Percentiles rank a stretch among this genome's conserved stretches.
Conservation (phyloP, 257 asterid species). For the Thymus mandschuricus region DNA sequence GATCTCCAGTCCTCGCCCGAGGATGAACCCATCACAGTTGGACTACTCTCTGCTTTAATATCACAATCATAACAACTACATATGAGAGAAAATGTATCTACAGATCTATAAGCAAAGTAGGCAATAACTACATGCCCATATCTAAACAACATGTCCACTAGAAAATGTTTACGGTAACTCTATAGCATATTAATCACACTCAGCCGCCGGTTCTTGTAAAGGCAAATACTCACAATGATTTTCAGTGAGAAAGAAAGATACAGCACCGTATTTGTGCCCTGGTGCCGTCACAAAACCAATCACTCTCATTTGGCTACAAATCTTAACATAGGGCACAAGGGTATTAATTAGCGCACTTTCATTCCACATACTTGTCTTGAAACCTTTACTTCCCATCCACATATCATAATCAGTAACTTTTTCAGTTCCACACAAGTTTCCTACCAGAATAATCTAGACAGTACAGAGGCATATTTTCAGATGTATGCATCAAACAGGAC, state of each 20-base stretch:
- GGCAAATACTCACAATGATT: not conserved
- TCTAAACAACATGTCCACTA: not conserved
- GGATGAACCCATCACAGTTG: conserved; percentile 66
- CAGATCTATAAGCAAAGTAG: not conserved
- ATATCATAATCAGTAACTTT: not conserved
- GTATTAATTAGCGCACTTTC: not conserved
- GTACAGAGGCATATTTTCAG: not conserved
- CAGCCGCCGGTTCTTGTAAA: not conserved
- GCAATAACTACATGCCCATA: not conserved
- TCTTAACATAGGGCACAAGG: conserved; percentile 3
- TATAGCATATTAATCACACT: not conserved
- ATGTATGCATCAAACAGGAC: not conserved
- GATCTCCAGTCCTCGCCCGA: conserved; percentile 94
- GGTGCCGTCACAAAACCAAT: not conserved
- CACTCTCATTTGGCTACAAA: not conserved
- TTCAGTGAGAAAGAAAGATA: too few species aligned
- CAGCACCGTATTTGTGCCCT: not conserved
- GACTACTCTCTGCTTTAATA: conserved; percentile 72
- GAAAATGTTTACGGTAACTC: not conserved
- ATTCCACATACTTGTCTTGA: not conserved
- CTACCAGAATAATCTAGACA: not conserved
- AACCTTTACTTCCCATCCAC: conserved; percentile 1
- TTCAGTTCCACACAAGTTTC: not conserved
- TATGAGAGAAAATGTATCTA: not conserved
- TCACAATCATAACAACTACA: conserved; percentile 1